phyloP scores from a whole-genome alignment of 2,329 filamentous ascomycete genomes.

The Pseudocercospora vitis region DNA sequence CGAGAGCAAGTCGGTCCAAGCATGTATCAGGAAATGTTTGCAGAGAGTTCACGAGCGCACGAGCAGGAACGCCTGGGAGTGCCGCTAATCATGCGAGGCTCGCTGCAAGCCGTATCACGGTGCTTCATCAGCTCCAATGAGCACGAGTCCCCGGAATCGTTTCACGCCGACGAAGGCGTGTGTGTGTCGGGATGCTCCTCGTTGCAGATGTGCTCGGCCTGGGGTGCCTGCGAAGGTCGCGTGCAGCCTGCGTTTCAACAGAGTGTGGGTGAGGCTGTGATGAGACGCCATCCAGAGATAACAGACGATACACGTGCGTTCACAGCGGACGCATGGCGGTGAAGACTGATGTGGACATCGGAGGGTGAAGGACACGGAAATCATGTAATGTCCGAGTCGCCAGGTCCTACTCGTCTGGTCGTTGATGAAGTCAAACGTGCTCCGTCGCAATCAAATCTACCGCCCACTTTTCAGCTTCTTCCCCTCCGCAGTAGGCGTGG shows the following conservation, averaged over 20 bases:
- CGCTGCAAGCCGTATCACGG: not conserved
- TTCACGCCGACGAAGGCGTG: not conserved
- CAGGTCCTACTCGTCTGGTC: not conserved
- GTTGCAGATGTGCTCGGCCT: not conserved
- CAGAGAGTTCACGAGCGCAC: not conserved
- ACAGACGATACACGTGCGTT: not conserved
- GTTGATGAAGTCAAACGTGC: not conserved
- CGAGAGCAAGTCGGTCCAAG: not conserved
- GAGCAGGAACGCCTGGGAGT: not conserved
- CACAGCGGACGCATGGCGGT: not conserved
- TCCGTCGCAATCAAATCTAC: slow-evolving; percentile 6
- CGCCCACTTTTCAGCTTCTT: not conserved
- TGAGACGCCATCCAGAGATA: not conserved
- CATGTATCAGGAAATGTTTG: not conserved
- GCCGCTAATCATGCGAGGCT: not conserved
- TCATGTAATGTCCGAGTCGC: not conserved
- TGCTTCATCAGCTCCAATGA: not conserved
- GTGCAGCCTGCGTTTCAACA: slow-evolving; percentile 1
- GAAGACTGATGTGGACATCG: not conserved
- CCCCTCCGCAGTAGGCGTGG: not conserved
- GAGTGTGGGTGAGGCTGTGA: not conserved
- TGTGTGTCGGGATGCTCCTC: not conserved
- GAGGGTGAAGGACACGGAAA: too few species aligned
- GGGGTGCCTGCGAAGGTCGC: not conserved
- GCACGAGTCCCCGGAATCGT: not conserved